These are phyloP conservation scores for Volvox africanus DNA, from an alignment of 139 green algal species.

Conservation along the genomic window DNA sequence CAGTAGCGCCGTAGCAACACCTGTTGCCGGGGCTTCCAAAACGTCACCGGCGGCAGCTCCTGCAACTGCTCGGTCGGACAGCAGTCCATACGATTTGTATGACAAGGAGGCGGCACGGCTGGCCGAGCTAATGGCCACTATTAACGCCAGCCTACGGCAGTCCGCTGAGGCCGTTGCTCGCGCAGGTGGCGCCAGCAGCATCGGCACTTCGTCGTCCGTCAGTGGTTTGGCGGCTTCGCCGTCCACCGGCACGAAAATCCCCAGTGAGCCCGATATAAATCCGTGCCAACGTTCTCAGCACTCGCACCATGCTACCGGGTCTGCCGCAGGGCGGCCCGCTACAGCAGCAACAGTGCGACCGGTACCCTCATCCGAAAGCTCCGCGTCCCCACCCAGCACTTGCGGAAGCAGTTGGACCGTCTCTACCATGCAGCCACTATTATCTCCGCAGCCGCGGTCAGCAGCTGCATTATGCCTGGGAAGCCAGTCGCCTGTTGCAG, in stretches of 20 bases:
- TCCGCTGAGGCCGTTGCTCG: background rate
- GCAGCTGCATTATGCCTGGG: background rate
- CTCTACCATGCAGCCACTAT: background rate
- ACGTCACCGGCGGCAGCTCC: background rate
- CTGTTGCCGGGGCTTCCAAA: background rate
- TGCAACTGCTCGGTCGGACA: background rate
- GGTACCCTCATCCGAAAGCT: background rate
- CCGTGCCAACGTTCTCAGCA: background rate
- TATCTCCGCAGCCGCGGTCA: background rate
- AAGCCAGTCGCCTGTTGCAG: background rate
- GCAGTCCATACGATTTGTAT: slow-evolving; percentile 38
- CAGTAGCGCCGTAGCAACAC: too few relatives aligned
- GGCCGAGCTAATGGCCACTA: slow-evolving; percentile 28
- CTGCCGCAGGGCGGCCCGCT: background rate
- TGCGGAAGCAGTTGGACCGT: slow-evolving; percentile 5
- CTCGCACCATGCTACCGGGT: background rate
- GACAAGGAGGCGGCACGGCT: slow-evolving; percentile 9
- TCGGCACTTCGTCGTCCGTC: background rate
- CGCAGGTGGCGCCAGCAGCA: background rate
- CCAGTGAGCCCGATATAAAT: background rate
- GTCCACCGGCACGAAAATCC: background rate
- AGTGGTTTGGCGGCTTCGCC: background rate
- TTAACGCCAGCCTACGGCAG: slow-evolving; percentile 21
- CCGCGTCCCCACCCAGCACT: background rate
- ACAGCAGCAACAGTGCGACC: background rate